These are phyloP conservation scores for Colletotrichum simmondsii DNA, from an alignment of 2,329 filamentous ascomycete species.

Conservation along the genomic window DNA sequence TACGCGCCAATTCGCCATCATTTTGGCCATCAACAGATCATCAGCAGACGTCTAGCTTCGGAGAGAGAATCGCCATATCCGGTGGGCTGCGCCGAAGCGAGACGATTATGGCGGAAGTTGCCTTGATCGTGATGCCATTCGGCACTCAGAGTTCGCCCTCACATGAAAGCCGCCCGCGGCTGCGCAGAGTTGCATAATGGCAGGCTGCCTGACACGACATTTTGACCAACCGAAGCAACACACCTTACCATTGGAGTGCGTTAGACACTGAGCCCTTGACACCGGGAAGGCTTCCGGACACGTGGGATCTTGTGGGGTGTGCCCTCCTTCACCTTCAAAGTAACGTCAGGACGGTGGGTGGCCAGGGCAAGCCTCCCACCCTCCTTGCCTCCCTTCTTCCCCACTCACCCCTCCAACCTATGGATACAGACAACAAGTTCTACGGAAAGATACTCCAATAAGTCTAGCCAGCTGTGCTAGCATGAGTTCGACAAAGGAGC, in stretches of 20 bases:
- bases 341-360: constrained; percentile 13
- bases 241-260: constrained; percentile 7
- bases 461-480: constrained; percentile 8
- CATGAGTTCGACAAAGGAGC: constrained; percentile 12
- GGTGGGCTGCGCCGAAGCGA: constrained; percentile 20
- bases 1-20: constrained; percentile 5
- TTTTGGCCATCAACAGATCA: not conserved
- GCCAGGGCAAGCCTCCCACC: constrained; percentile 7
- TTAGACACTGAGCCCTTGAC: constrained; percentile 9
- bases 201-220: constrained; percentile 5
- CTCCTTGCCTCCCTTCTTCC: not conserved
- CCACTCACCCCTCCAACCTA: not conserved
- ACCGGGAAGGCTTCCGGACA: constrained; percentile 27
- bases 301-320: constrained; percentile 29
- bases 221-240: constrained; percentile 23
- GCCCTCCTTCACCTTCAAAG: constrained; percentile 19
- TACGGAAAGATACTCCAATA: not conserved
- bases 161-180: not conserved
- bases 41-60: not conserved
- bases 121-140: not conserved
- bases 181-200: constrained; percentile 5
- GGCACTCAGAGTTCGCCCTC: constrained; percentile 12
- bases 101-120: constrained; percentile 1
- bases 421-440: not conserved
- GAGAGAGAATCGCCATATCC: not conserved